A percentile compares a stretch with the other conserved stretches of the same genome.
Conservation (phyloP, 225 moss, liverwort and hornwort genomes). For the Pleurozium schreberi region DNA sequence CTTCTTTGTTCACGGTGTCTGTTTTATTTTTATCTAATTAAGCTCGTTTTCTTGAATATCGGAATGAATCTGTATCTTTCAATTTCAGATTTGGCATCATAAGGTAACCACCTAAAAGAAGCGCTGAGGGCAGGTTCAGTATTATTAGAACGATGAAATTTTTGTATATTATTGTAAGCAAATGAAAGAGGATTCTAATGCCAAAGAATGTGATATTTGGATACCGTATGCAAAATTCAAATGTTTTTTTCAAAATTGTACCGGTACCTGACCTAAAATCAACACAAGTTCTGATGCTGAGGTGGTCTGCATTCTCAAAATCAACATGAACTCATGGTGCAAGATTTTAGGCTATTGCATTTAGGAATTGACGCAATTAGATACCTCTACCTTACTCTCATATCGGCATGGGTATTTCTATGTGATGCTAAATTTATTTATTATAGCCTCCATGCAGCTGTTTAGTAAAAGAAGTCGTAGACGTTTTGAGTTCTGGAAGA, state of each 20-base stretch:
- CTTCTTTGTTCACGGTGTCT: background rate
- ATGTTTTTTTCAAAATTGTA: background rate
- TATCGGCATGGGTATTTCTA: background rate
- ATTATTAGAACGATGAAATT: no score
- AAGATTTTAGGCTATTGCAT: background rate
- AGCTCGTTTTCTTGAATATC: background rate
- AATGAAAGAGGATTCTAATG: background rate
- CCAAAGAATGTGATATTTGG: background rate
- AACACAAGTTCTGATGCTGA: background rate
- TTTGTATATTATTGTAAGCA: background rate
- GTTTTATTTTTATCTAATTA: background rate
- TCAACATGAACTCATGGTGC: background rate
- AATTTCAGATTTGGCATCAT: background rate
- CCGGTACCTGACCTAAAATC: background rate
- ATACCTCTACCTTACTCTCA: background rate
- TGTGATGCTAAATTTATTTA: background rate
- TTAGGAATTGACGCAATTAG: background rate
- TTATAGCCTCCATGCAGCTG: background rate
- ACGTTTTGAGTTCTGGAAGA: background rate
- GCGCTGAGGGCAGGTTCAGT: background rate
- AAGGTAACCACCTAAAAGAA: background rate
- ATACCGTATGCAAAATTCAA: background rate
- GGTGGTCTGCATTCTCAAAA: background rate
- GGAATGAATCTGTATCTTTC: background rate
- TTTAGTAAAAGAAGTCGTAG: background rate